These are phyloP conservation scores for Chytridiales sp. DNA, from an alignment of 371 early-diverging fungal genomes.

Conservation along the genomic window DNA sequence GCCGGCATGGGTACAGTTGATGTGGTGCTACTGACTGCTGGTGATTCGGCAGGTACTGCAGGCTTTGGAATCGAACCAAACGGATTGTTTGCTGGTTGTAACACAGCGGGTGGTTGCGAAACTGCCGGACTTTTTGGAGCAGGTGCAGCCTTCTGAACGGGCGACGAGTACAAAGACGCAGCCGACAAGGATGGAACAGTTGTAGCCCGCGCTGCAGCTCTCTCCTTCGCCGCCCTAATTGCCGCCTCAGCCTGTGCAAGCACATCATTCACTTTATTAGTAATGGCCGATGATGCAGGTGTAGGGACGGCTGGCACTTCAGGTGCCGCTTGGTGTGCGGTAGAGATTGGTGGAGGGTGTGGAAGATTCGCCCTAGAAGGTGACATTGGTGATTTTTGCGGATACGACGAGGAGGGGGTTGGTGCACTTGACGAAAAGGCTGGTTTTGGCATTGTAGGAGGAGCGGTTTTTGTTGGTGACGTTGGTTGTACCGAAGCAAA, in stretches of 20 bases:
- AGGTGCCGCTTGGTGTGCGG: background rate
- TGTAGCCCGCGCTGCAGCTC: slow-evolving; percentile 29
- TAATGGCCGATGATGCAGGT: slow-evolving; percentile 5
- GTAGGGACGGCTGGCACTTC: background rate
- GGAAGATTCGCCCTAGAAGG: background rate
- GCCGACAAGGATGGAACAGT: slow-evolving; percentile 12
- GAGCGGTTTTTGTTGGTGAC: too few relatives aligned
- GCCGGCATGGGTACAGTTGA: too few relatives aligned
- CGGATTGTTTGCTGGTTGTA: slow-evolving; percentile 14
- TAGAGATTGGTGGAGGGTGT: slow-evolving; percentile 6
- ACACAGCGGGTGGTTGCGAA: background rate
- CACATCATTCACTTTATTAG: slow-evolving; percentile 31
- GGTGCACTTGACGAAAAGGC: background rate
- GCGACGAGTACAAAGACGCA: too few relatives aligned
- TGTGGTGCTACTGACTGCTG: too few relatives aligned
- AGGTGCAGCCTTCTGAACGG: background rate
- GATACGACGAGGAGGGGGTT: background rate
- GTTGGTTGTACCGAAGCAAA: background rate
- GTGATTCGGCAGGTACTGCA: too few relatives aligned
- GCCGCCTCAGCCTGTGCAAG: slow-evolving; percentile 46
- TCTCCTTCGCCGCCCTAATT: slow-evolving; percentile 42
- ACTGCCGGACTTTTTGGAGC: slow-evolving; percentile 10
- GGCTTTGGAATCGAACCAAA: slow-evolving; percentile 7
- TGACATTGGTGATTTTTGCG: background rate
- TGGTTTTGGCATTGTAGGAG: too few relatives aligned